These are phyloP conservation scores for Fraxinus greggii DNA, from an alignment of 305 asterid species.

Conservation along the genomic window DNA sequence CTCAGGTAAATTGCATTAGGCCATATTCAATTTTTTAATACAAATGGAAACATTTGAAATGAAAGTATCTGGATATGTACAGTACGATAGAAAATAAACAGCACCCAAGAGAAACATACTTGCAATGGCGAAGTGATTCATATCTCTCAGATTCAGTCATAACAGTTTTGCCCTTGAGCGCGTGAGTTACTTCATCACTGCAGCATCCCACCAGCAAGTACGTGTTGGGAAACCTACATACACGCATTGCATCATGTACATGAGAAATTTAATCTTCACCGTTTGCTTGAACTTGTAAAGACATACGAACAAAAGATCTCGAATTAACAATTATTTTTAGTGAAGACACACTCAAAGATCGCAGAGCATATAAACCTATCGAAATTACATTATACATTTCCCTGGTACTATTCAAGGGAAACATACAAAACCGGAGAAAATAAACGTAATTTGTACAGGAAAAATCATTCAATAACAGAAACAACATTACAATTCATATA, in stretches of 20 bases:
- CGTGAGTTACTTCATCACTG: constrained; percentile 84
- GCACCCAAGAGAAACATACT: constrained; percentile 40
- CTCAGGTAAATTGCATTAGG: not conserved
- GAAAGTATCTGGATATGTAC: not conserved
- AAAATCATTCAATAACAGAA: not conserved
- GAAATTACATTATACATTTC: not conserved
- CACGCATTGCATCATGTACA: not conserved
- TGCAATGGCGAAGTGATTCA: constrained; percentile 96
- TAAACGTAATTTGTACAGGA: not conserved
- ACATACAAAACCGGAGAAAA: constrained; percentile 3
- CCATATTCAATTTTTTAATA: not conserved
- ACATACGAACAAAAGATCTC: not conserved
- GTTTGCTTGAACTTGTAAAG: not conserved
- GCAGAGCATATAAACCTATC: not conserved
- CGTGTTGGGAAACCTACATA: constrained; percentile 73
- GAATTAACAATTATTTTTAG: not conserved
- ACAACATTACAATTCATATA: not conserved
- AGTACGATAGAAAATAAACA: not conserved
- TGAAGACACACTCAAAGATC: not conserved
- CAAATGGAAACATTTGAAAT: not conserved
- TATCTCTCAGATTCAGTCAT: constrained; percentile 82
- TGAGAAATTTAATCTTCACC: not conserved
- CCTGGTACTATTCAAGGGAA: not conserved
- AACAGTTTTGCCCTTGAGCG: constrained; percentile 89
- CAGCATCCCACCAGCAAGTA: constrained; percentile 91